A percentile compares a stretch with the other conserved stretches of the same genome.
Conservation (phyloP, 306 rosid genomes). For the Glycine soja region DNA sequence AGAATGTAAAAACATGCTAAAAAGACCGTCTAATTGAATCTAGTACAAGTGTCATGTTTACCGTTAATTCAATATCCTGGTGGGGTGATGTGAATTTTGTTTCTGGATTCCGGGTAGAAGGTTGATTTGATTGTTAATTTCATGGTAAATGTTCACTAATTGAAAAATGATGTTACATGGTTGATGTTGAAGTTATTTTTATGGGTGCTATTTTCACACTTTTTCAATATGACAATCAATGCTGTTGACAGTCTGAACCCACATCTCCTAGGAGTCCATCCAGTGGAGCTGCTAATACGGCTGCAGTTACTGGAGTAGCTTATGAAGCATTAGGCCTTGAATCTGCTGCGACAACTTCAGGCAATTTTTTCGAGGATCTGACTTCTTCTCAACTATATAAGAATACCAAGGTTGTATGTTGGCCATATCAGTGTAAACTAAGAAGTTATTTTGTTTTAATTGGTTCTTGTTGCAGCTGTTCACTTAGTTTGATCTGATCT, state of each 20-base stretch:
- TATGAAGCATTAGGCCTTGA: slow-evolving; percentile 54
- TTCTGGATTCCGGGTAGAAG: not conserved
- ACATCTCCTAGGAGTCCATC: slow-evolving; percentile 69
- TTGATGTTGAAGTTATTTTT: slow-evolving; percentile 16
- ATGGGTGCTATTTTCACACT: slow-evolving; percentile 32
- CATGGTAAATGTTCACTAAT: not conserved
- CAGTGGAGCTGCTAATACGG: slow-evolving; percentile 52
- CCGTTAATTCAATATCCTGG: not conserved
- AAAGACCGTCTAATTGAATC: not conserved
- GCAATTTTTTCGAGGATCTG: slow-evolving; percentile 79
- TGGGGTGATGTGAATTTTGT: slow-evolving; percentile 6
- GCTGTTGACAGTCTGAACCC: slow-evolving; percentile 70
- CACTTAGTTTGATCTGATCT: not conserved
- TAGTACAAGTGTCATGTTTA: not conserved
- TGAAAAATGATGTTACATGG: not conserved
- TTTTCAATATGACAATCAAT: slow-evolving; percentile 38
- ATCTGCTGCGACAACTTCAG: slow-evolving; percentile 69
- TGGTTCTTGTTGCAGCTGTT: slow-evolving; percentile 15
- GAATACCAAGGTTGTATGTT: slow-evolving; percentile 66
- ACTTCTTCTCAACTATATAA: slow-evolving; percentile 82
- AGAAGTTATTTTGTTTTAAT: not conserved
- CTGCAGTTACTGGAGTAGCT: slow-evolving; percentile 56
- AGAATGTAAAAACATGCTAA: slow-evolving; percentile 6
- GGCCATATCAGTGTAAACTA: not conserved
- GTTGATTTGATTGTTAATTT: not conserved